Conservation (phyloP, 176 grass and related monocot genomes). For the Elaeis guineensis region DNA sequence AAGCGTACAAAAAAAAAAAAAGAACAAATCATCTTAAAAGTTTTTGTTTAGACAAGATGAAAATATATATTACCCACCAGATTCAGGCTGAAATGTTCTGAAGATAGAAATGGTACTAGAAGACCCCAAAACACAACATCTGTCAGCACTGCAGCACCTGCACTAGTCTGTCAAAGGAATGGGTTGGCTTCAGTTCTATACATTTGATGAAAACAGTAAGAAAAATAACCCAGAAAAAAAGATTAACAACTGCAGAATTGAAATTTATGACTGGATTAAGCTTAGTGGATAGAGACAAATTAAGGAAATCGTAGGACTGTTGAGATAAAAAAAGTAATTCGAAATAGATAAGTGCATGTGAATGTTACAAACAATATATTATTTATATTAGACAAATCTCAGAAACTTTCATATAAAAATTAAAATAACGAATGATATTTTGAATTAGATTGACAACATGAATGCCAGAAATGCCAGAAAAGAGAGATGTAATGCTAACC, state of each 20-base stretch:
- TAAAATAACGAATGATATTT: too few species aligned
- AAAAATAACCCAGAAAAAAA: background rate
- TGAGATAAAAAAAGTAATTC: too few species aligned
- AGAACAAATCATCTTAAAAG: too few species aligned
- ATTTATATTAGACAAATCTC: too few species aligned
- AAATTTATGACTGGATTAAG: background rate
- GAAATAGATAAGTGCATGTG: too few species aligned
- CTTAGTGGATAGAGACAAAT: too few species aligned
- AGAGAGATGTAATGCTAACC: constrained; percentile 23
- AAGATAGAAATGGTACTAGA: constrained; percentile 72
- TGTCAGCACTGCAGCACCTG: constrained; percentile 70
- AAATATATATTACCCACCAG: constrained; percentile 30
- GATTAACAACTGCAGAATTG: background rate
- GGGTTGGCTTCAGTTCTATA: constrained; percentile 5
- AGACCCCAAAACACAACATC: constrained; percentile 76
- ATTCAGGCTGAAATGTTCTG: constrained; percentile 38
- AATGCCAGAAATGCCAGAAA: background rate
- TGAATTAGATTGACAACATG: too few species aligned
- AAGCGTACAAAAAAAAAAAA: too few species aligned
- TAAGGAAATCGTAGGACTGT: too few species aligned
- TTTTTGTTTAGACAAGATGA: too few species aligned
- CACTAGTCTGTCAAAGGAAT: constrained; percentile 51
- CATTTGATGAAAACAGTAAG: background rate
- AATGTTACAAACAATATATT: too few species aligned
- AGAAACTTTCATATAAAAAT: too few species aligned